Conservation (phyloP, 768 basidiomycete genomes). For the Amanita exitialis region DNA sequence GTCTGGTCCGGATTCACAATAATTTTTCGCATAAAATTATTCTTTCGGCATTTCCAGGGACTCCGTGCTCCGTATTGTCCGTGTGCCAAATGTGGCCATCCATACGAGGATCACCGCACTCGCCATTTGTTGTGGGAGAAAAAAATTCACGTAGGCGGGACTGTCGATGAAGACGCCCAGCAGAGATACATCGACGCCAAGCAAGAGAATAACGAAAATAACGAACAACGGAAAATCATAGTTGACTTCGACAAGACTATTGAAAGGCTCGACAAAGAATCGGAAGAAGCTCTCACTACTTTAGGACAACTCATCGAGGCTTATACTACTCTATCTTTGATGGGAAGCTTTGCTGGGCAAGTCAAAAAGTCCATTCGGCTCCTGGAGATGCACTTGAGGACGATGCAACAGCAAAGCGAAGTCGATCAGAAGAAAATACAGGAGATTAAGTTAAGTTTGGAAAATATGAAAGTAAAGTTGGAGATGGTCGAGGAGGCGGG, state of each 20-base stretch:
- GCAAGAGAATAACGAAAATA: too few relatives aligned
- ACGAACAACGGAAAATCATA: not conserved
- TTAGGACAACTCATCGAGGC: not conserved
- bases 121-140: too few relatives aligned
- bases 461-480: constrained; percentile 1
- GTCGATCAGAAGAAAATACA: not conserved
- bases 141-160: too few relatives aligned
- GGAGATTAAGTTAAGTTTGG: not conserved
- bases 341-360: constrained; percentile 3
- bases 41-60: too few relatives aligned
- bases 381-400: not conserved
- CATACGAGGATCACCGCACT: too few relatives aligned
- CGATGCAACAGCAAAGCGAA: not conserved
- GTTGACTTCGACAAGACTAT: not conserved
- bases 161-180: too few relatives aligned
- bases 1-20: too few relatives aligned
- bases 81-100: too few relatives aligned
- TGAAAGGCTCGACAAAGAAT: not conserved
- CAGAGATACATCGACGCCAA: too few relatives aligned
- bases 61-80: too few relatives aligned
- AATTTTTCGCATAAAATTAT: too few relatives aligned
- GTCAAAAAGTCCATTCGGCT: not conserved
- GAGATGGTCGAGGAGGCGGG: not conserved
- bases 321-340: not conserved
- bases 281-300: not conserved